These are phyloP conservation scores for Coemansia sp. DNA, from an alignment of 192 early-diverging fungal genomes.

Conservation along the genomic window DNA sequence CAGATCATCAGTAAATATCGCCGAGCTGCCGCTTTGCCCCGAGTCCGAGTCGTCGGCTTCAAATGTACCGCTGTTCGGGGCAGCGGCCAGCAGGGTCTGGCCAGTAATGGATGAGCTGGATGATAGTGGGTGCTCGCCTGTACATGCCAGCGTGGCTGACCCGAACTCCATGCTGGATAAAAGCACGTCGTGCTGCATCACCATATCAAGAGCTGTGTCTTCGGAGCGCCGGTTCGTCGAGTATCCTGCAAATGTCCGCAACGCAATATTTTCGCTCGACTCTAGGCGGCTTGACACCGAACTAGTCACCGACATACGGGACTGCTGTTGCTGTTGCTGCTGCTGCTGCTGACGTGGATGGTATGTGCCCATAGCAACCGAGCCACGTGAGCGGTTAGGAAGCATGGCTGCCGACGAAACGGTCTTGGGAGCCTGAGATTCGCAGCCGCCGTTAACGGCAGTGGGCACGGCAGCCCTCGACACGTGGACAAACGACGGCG, in stretches of 20 bases:
- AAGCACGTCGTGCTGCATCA: constrained; percentile 11
- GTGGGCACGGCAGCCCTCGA: constrained; percentile 10
- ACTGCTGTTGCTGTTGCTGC: neutral
- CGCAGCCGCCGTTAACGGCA: constrained; percentile 25
- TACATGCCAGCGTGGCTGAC: constrained; percentile 28
- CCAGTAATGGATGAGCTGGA: constrained; percentile 16
- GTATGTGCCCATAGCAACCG: constrained; percentile 3
- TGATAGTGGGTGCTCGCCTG: constrained; percentile 11
- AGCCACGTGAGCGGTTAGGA: neutral
- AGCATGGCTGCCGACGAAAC: neutral
- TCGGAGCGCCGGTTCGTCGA: constrained; percentile 21
- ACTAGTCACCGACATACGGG: neutral
- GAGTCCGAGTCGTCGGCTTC: constrained; percentile 20
- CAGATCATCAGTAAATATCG: constrained; percentile 25
- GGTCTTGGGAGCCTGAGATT: constrained; percentile 1
- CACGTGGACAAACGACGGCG: constrained; percentile 39
- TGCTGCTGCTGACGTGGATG: neutral
- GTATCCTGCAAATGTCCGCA: constrained; percentile 12
- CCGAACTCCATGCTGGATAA: constrained; percentile 35
- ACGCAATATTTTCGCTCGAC: constrained; percentile 18
- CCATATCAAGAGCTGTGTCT: constrained; percentile 1
- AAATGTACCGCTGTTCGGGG: neutral
- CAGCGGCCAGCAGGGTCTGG: constrained; percentile 7
- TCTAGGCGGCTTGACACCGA: neutral
- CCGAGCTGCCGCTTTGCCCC: constrained; percentile 26